Conservation (phyloP, 305 asterid species). For the Rubia peregrina region DNA sequence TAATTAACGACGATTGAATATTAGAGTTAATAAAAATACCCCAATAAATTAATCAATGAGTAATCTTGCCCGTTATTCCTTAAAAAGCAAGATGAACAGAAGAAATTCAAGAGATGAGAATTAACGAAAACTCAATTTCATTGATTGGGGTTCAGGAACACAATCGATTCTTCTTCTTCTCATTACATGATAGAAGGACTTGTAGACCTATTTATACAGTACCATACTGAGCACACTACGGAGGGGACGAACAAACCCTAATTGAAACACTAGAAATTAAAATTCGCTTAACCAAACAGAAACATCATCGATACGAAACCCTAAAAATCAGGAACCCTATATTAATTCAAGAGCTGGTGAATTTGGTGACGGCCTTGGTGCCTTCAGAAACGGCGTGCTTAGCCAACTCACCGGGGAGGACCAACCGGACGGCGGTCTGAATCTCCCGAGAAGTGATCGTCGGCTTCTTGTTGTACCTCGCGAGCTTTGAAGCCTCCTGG, state of each 20-base stretch:
- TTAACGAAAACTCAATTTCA: background rate
- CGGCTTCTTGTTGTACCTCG: constrained; percentile 67
- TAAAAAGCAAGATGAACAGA: too few relatives aligned
- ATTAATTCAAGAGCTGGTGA: constrained; percentile 40
- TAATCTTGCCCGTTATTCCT: too few relatives aligned
- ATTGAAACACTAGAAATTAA: background rate
- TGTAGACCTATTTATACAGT: background rate
- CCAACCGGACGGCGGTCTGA: constrained; percentile 65
- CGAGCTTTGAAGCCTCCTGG: constrained; percentile 53
- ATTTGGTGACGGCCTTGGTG: constrained; percentile 67
- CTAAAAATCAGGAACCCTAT: background rate
- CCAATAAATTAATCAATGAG: too few relatives aligned
- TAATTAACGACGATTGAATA: too few relatives aligned
- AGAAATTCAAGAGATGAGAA: too few relatives aligned
- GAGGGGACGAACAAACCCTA: constrained; percentile 16
- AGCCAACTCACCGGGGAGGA: constrained; percentile 70
- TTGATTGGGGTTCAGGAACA: background rate
- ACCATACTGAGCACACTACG: background rate
- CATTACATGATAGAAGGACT: background rate
- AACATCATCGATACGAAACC: background rate
- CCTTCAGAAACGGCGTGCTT: constrained; percentile 78
- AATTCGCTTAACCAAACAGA: background rate
- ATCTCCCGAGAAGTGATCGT: constrained; percentile 68
- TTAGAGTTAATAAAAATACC: too few relatives aligned
- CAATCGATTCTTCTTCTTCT: background rate